Evolutionary conservation across 139 green algal species (phyloP).

Genomic region (Diplosphaera chodatii): DNA sequence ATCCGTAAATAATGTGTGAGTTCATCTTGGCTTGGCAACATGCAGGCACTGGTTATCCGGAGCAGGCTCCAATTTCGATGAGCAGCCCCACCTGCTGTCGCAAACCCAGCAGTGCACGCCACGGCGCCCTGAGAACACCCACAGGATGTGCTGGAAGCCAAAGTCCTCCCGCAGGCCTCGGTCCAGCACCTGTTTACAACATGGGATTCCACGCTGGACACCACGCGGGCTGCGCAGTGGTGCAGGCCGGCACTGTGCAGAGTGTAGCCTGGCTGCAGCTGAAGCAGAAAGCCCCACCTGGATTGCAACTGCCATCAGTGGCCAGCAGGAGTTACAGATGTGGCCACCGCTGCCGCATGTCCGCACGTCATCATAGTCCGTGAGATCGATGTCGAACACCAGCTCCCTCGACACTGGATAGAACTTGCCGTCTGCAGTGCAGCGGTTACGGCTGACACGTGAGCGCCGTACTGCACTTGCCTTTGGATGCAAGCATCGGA

Average conservation of each 20-base stretch:
- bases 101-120: slow-evolving; percentile 98
- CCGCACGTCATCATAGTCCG: slow-evolving; percentile 98
- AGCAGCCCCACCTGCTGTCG: slow-evolving; percentile 65
- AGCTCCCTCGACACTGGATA: slow-evolving; percentile 85
- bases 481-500: too few species aligned
- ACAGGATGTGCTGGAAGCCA: slow-evolving; percentile 94
- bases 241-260: too few species aligned
- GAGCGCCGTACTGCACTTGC: too few species aligned
- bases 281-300: too few species aligned
- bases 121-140: slow-evolving; percentile 92
- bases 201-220: too few species aligned
- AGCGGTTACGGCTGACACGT: too few species aligned
- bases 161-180: slow-evolving; percentile 84
- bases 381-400: slow-evolving; percentile 98
- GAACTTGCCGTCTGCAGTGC: slow-evolving; percentile 53
- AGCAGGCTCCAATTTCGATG: too few species aligned
- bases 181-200: slow-evolving; percentile 88
- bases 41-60: too few species aligned
- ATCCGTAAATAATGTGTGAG: too few species aligned
- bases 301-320: slow-evolving; percentile 89
- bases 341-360: slow-evolving; percentile 78
- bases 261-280: too few species aligned
- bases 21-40: too few species aligned
- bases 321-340: slow-evolving; percentile 93
- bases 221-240: too few species aligned